Base-by-base conservation (phyloP, 495 filamentous ascomycete genomes). In the Durotheca rogersii region DNA sequence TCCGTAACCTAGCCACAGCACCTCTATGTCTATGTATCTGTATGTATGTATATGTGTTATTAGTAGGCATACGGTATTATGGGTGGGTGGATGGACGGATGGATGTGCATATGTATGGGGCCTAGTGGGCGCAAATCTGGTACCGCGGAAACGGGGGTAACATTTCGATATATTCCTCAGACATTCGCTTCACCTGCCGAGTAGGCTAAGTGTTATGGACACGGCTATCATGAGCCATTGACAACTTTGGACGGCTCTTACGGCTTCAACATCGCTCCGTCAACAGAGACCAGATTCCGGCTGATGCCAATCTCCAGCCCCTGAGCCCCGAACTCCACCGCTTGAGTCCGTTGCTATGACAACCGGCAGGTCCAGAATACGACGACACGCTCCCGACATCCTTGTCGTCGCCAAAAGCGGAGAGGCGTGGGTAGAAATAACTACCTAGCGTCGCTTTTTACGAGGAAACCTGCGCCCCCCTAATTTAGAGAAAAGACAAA, bases 321-420 rank as follows among this genome's bases (percentile, higher is more conserved):
- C 62, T 62, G 56, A 60, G 55, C 62, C 47, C 56, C 10, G 35
- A 14, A 44, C 38, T 25, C 46, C 53, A 45, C 42, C n/a, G n/a
- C n/a, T n/a, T n/a, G n/a, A n/a, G n/a, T 29, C 31, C 43, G 61
- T 66, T 66, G 59, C 56, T 33, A 63, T 60, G 62, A 63, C 62
- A 60, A 66, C 60, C 47, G 53, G 46, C 34, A 44, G 41, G n/a
- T 34, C 12, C 48, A 27, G 20, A 9, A 9, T 9, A 27, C 23
- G 23, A 49, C 53, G n/a, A n/a, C n/a, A n/a, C n/a, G 38, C 51
- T 52, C 59, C 51, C 48, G 40, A 16, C 23, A 51, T 51, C 51
- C 46, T 51, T 53, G 41, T 35, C 47, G 40, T 36, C 14, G 30
- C 42, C 53, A 30, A 53, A 57, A 57, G 56, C 44, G 59, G 56